phyloP scores from a whole-genome alignment of 106 monocot genomes.

The Dendrobium nobile region DNA sequence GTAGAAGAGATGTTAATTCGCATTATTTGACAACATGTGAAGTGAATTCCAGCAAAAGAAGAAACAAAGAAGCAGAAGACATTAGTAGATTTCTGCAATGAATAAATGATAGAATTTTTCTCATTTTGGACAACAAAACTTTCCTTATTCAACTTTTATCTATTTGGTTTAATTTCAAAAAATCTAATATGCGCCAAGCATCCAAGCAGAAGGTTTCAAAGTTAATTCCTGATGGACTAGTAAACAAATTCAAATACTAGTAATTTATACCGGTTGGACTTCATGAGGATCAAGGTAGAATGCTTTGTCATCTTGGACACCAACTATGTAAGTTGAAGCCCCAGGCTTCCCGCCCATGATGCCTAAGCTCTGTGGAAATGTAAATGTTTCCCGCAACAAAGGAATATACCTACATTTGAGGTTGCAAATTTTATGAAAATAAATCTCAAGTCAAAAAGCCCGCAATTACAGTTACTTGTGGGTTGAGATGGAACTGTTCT shows the following conservation, averaged over 20 bases:
- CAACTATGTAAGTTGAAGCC: conserved; percentile 89
- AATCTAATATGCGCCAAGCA: not conserved
- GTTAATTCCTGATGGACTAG: not conserved
- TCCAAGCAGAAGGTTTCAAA: not conserved
- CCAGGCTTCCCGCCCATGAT: conserved; percentile 97
- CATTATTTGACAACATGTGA: conserved; percentile 3
- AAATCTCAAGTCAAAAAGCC: not conserved
- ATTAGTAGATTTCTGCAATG: not conserved
- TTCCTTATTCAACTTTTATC: not conserved
- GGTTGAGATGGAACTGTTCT: not conserved
- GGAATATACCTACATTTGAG: conserved; percentile 68
- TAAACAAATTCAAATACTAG: not conserved
- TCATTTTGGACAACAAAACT: not conserved
- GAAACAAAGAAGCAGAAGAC: not conserved
- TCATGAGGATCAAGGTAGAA: conserved; percentile 93
- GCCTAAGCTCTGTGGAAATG: conserved; percentile 91
- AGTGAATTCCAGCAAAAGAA: not conserved
- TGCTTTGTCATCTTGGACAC: conserved; percentile 90
- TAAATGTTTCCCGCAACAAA: conserved; percentile 69
- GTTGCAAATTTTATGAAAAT: not conserved
- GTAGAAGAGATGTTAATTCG: not conserved
- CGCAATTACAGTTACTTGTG: not conserved
- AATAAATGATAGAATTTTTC: not conserved
- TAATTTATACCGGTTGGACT: conserved; percentile 53
- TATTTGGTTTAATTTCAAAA: not conserved